phyloP scores from a whole-genome alignment of 306 rosid species.

The Carpinus fangiana region DNA sequence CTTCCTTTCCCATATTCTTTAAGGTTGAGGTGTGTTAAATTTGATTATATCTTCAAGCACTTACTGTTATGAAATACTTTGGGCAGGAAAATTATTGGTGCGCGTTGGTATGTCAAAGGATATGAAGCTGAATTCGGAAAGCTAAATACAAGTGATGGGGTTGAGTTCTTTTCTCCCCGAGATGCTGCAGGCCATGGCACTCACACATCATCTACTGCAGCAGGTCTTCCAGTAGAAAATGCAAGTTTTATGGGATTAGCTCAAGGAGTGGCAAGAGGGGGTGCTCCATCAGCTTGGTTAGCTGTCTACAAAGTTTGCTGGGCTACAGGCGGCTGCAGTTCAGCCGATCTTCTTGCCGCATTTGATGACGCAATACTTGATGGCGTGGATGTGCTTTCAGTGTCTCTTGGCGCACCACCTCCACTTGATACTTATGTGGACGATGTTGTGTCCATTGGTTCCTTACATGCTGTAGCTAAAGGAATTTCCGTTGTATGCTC shows the following conservation, averaged over 20 bases:
- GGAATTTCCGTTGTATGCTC: slow-evolving; percentile 58
- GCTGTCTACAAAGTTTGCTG: slow-evolving; percentile 66
- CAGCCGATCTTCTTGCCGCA: slow-evolving; percentile 67
- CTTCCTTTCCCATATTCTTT: not conserved
- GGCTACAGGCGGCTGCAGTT: slow-evolving; percentile 54
- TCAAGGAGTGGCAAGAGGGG: slow-evolving; percentile 61
- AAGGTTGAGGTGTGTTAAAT: not conserved
- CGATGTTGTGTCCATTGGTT: slow-evolving; percentile 57
- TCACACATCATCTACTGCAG: slow-evolving; percentile 66
- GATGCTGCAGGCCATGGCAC: slow-evolving; percentile 66
- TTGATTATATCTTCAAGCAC: not conserved
- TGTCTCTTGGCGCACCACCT: slow-evolving; percentile 54
- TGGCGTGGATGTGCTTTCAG: slow-evolving; percentile 55
- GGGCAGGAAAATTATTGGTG: slow-evolving; percentile 67
- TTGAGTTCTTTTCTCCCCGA: slow-evolving; percentile 52
- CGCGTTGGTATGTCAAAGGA: slow-evolving; percentile 67
- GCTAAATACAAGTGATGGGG: slow-evolving; percentile 35
- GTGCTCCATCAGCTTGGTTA: slow-evolving; percentile 59
- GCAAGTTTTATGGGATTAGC: slow-evolving; percentile 54
- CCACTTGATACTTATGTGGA: slow-evolving; percentile 54
- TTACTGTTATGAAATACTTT: not conserved
- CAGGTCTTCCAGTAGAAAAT: slow-evolving; percentile 44
- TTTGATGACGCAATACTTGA: slow-evolving; percentile 64
- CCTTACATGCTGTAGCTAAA: slow-evolving; percentile 58
- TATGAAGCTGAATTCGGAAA: slow-evolving; percentile 67